Evolutionary conservation across 306 rosid genomes (phyloP).

Genomic region (Pterocarpus macrocarpus): DNA sequence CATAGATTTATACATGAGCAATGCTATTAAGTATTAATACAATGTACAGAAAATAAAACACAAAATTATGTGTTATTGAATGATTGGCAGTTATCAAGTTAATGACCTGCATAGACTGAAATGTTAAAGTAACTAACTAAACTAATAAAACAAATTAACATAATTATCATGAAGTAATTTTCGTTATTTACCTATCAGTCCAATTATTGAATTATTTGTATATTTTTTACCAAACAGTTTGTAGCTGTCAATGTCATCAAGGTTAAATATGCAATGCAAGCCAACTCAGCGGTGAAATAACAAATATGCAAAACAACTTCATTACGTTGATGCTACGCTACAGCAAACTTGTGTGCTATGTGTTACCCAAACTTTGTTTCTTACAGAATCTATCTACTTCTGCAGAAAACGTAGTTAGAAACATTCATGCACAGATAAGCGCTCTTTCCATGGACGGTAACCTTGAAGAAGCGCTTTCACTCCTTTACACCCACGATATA

Average conservation of each 20-base stretch:
- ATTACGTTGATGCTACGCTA: constrained; percentile 44
- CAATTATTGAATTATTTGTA: neutral
- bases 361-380: constrained; percentile 37
- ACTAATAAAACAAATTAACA: no score
- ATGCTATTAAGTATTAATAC: neutral
- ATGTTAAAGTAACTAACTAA: no score
- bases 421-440: constrained; percentile 45
- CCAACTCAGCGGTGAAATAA: neutral
- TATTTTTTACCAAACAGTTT: neutral
- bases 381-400: constrained; percentile 40
- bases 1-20: neutral
- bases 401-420: constrained; percentile 37
- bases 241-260: neutral
- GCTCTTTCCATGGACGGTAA: constrained; percentile 61
- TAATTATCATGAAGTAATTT: neutral
- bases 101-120: no score
- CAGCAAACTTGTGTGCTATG: constrained; percentile 17
- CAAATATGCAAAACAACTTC: constrained; percentile 15
- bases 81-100: neutral
- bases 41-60: neutral
- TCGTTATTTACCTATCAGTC: neutral
- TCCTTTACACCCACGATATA: constrained; percentile 53
- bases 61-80: neutral
- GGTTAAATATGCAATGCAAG: neutral
- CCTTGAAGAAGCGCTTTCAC: constrained; percentile 65